These are phyloP conservation scores for Aureobasidium zeae DNA, from an alignment of 2,329 filamentous ascomycete genomes.

Conservation along the genomic window DNA sequence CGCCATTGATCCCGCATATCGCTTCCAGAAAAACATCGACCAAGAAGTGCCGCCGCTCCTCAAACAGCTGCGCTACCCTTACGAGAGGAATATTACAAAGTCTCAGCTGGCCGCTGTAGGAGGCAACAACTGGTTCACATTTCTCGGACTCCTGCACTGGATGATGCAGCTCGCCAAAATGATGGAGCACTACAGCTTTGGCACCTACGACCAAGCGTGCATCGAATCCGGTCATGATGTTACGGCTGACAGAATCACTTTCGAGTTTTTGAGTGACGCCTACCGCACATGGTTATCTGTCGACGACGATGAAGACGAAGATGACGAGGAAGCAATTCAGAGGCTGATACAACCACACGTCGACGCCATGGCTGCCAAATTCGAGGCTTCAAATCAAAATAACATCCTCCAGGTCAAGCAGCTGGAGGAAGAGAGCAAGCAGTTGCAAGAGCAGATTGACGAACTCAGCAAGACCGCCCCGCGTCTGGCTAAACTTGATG, in stretches of 20 bases:
- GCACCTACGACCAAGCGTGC: constrained; percentile 84
- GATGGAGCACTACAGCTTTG: constrained; percentile 70
- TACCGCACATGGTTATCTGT: constrained; percentile 92
- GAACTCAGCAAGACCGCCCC: constrained; percentile 80
- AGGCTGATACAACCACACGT: constrained; percentile 73
- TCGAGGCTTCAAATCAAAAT: constrained; percentile 74
- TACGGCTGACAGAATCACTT: constrained; percentile 83
- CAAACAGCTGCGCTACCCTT: constrained; percentile 90
- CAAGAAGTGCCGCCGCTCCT: constrained; percentile 87
- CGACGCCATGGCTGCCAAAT: constrained; percentile 76
- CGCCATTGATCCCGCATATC: constrained; percentile 86
- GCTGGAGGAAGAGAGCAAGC: constrained; percentile 76
- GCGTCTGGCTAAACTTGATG: constrained; percentile 73
- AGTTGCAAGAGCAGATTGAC: constrained; percentile 75
- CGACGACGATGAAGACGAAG: constrained; percentile 62
- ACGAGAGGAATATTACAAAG: constrained; percentile 91
- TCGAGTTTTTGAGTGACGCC: constrained; percentile 78
- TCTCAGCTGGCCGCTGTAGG: constrained; percentile 91
- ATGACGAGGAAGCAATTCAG: constrained; percentile 74
- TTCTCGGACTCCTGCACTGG: constrained; percentile 91
- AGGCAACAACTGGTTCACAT: constrained; percentile 93
- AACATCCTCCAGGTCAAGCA: constrained; percentile 76
- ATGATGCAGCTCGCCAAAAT: constrained; percentile 97
- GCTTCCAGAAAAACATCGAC: constrained; percentile 90
- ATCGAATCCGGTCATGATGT: constrained; percentile 82